phyloP scores from a whole-genome alignment of 345 rosid genomes.

The Heritiera fomes region DNA sequence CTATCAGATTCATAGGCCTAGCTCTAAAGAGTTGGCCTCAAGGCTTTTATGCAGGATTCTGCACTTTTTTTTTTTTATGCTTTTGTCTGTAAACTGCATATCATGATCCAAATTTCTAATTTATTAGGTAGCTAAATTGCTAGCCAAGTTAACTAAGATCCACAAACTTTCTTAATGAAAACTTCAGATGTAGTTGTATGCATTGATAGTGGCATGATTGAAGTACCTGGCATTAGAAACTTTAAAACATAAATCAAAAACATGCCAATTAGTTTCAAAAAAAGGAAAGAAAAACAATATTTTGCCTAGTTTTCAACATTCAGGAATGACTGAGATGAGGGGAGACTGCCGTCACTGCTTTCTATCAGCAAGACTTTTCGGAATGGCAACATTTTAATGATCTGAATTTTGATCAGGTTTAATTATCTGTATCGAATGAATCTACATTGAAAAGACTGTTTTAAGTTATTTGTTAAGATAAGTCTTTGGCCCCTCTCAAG shows the following conservation, averaged over 20 bases:
- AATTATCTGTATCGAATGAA: neutral
- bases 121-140: neutral
- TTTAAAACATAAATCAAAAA: too few species aligned
- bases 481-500: neutral
- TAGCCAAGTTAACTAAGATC: neutral
- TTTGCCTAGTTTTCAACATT: neutral
- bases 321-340: neutral
- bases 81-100: neutral
- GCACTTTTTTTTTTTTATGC: neutral
- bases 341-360: neutral
- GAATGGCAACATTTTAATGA: neutral
- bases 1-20: neutral
- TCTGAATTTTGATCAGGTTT: neutral
- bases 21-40: neutral
- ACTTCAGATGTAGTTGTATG: neutral
- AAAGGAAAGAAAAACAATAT: too few species aligned
- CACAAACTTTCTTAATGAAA: neutral
- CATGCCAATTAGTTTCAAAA: too few species aligned
- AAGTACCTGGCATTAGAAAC: too few species aligned
- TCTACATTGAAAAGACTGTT: neutral
- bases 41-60: conserved; percentile 3
- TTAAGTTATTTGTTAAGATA: too few species aligned
- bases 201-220: too few species aligned
- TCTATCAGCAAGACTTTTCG: neutral
- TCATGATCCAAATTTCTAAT: neutral